Evolutionary conservation across 2,329 filamentous ascomycete genomes (phyloP), one percentile per base, ranked within the genome.

Genomic region (Rhinocladiella similis): DNA sequence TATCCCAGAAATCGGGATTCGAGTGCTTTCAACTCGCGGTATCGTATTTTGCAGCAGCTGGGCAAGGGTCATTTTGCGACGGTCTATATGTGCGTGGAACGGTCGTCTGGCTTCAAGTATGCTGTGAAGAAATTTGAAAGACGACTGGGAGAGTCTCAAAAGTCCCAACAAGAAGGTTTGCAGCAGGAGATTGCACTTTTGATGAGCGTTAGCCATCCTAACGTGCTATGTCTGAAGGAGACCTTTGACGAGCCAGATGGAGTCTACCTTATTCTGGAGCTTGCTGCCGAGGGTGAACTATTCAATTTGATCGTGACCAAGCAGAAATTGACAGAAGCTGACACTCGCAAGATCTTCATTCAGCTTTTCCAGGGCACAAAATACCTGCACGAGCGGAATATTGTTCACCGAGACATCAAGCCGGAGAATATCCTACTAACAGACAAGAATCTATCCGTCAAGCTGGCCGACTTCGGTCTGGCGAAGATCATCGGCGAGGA

Each of bases 401-500:
- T 99, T 71, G 92, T 97, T 4, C 94, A 99, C 72, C 88, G 94
- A 56, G 94, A 99, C 67, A 97, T 99, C 75, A 97, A 97, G 73
- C 93, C 92, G 0, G 93, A 97, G 70, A 97, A 97, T 67, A 97
- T 99, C 33, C 77, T 99, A 7, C 77, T 99, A 35, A 85, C 88
- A 4, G 91, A 97, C 73, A 91, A 90, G 67, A 82, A 94, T 33
- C 76, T 97, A 25, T 86, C 87, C 57, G 87, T 96, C 62, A 99
- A 99, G 75, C 77, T 99, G 59, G 94, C 92, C 18, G 94, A 99
- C 73, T 99, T 99, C 73, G 94, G 94, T 45, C 81, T 99, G 36
- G 93, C 94, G 41, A 99, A 99, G 75, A 97, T 99, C 63, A 96
- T 99, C 63, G 95, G 95, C 61, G 94, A 99, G 71, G 91, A 97